Conservation (phyloP, 306 rosid species). For the Cicer chorassanicum region DNA sequence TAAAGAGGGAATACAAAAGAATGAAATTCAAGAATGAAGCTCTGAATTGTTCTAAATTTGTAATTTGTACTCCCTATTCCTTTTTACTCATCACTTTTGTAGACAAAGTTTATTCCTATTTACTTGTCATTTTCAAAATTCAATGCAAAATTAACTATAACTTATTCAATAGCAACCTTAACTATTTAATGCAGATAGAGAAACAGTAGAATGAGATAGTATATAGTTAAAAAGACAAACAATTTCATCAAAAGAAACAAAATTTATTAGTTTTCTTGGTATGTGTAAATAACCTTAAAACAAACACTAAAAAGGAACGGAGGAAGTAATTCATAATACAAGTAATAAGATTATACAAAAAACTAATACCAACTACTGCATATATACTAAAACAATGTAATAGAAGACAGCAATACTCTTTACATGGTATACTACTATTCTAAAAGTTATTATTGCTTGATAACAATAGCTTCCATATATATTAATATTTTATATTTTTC, state of each 20-base stretch:
- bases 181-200: no score
- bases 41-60: background rate
- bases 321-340: background rate
- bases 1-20: background rate
- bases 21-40: conserved; percentile 8
- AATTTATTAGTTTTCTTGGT: no score
- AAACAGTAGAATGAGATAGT: no score
- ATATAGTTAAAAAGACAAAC: no score
- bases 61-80: background rate
- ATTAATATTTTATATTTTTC: background rate
- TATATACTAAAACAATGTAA: background rate
- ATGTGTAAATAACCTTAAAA: no score
- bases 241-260: no score
- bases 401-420: background rate
- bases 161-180: no score
- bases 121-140: no score
- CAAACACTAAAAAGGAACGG: no score
- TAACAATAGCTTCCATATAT: background rate
- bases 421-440: background rate
- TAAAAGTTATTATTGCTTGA: conserved; percentile 3
- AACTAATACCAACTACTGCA: background rate
- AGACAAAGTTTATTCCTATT: no score
- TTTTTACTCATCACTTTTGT: no score
- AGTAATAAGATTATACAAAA: background rate
- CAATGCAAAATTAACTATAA: no score